Evolutionary conservation across 768 basidiomycete genomes (phyloP).

Genomic region (Suillus hirtellus): DNA sequence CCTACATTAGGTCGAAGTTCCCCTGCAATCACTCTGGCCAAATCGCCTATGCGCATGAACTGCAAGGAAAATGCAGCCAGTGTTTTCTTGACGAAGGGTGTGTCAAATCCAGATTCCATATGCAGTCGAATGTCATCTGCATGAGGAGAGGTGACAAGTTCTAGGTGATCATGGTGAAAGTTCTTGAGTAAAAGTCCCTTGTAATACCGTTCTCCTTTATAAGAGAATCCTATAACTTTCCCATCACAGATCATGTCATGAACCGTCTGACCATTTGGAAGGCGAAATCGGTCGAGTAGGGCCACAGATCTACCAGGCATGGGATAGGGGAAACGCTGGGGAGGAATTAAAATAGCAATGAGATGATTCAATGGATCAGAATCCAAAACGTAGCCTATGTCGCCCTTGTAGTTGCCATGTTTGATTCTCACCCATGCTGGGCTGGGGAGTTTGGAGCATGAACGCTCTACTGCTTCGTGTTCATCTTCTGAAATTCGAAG

Average conservation of each 20-base stretch:
- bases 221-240: not conserved
- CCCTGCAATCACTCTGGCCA: no score
- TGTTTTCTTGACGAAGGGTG: no score
- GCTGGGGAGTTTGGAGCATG: not conserved
- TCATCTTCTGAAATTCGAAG: not conserved
- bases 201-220: not conserved
- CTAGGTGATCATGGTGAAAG: not conserved
- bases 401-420: not conserved
- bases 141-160: not conserved
- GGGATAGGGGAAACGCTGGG: not conserved
- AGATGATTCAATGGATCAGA: not conserved
- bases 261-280: not conserved
- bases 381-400: not conserved
- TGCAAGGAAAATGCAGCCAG: no score
- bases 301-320: not conserved
- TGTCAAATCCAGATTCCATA: not conserved
- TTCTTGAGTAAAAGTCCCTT: not conserved
- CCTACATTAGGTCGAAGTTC: no score
- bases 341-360: not conserved
- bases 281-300: not conserved
- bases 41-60: no score
- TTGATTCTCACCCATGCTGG: not conserved
- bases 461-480: not conserved
- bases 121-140: not conserved
- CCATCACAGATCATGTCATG: not conserved